Evolutionary conservation across 2,329 filamentous ascomycete species (phyloP).

Genomic region (Neopestalotiopsis rosae): DNA sequence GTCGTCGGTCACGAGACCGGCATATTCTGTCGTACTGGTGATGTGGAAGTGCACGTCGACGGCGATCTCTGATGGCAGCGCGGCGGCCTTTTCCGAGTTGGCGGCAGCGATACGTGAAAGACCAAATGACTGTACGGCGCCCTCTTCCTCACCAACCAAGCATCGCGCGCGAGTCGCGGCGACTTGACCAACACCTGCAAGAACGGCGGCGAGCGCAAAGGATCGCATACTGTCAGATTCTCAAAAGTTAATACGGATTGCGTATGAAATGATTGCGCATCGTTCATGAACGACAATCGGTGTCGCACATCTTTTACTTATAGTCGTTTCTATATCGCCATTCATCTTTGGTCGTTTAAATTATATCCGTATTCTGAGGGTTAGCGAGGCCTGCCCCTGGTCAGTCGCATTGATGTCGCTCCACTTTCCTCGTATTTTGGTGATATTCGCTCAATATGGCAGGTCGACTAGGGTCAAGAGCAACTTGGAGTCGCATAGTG

Average conservation of each 20-base stretch:
- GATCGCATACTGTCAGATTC: neutral
- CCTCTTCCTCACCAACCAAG: neutral
- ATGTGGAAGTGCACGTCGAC: slow-evolving; percentile 11
- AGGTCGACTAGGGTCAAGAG: neutral
- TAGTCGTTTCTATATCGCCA: neutral
- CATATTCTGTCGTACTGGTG: neutral
- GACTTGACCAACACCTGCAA: neutral
- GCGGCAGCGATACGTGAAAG: neutral
- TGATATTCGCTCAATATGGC: neutral
- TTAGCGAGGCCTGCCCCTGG: neutral
- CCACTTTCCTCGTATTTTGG: slow-evolving; percentile 5
- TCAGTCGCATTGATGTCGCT: neutral
- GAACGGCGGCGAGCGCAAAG: neutral
- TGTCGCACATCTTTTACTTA: neutral
- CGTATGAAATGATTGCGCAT: neutral
- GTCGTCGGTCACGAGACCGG: neutral
- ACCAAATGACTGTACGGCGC: neutral
- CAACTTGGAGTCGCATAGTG: neutral
- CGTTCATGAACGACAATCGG: neutral
- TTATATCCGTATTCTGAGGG: neutral
- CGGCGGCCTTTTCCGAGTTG: neutral
- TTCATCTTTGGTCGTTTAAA: neutral
- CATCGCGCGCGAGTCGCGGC: neutral
- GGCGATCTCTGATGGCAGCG: neutral
- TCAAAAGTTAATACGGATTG: neutral